These are phyloP conservation scores for Phylloporus sp. DNA, from an alignment of 1,284 basidiomycete species.

Conservation along the genomic window DNA sequence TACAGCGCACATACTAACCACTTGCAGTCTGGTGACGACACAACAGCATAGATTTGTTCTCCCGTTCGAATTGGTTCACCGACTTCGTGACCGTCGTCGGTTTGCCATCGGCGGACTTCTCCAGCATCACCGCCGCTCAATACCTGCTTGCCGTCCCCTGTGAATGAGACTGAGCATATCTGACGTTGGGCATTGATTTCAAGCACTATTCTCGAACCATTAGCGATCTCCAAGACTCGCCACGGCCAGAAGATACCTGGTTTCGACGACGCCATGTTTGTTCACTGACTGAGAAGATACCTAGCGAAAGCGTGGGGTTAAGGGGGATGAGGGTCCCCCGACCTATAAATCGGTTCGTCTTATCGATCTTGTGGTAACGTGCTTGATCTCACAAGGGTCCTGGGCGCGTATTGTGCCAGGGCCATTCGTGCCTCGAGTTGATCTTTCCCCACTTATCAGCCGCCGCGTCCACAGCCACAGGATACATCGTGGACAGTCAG, in stretches of 20 bases:
- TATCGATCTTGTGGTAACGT: neutral
- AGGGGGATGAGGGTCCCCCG: neutral
- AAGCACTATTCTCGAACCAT: neutral
- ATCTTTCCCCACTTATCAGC: too few species aligned
- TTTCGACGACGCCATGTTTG: too few species aligned
- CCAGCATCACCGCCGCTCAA: neutral
- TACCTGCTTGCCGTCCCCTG: neutral
- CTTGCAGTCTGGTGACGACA: neutral
- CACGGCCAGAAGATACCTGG: too few species aligned
- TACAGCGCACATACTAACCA: neutral
- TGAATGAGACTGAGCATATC: neutral
- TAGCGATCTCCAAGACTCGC: too few species aligned
- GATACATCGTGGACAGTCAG: too few species aligned
- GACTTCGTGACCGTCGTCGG: neutral
- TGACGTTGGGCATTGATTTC: neutral
- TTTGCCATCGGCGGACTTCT: neutral
- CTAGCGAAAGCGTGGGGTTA: too few species aligned
- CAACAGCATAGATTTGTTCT: neutral
- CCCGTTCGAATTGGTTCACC: neutral
- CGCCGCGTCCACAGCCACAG: too few species aligned
- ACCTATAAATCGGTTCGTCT: neutral
- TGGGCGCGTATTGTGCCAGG: too few species aligned
- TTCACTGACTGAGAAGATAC: too few species aligned
- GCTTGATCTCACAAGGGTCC: neutral
- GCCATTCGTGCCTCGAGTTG: too few species aligned